Evolutionary conservation across 2,329 filamentous ascomycete species (phyloP).

Genomic region (Scytalidium lignicola): DNA sequence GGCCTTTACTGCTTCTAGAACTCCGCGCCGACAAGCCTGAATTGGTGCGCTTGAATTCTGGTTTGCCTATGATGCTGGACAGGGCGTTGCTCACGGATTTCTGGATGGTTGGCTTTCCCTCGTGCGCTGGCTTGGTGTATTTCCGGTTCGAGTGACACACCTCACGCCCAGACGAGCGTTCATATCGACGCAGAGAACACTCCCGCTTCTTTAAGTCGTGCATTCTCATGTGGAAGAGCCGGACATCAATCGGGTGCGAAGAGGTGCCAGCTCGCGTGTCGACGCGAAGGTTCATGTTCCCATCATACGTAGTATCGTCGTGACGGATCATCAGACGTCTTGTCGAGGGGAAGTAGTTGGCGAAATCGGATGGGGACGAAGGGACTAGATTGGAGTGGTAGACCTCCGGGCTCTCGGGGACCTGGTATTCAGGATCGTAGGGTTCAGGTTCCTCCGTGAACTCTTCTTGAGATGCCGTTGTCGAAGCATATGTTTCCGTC

Average conservation of each 20-base stretch:
- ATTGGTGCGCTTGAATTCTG: conserved; percentile 38
- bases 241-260: conserved; percentile 61
- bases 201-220: conserved; percentile 81
- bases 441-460: conserved; percentile 45
- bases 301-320: conserved; percentile 84
- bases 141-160: conserved; percentile 80
- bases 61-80: conserved; percentile 38
- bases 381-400: conserved; percentile 64
- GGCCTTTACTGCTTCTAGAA: conserved; percentile 6
- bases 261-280: conserved; percentile 64
- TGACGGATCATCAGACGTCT: conserved; percentile 79
- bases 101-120: conserved; percentile 33
- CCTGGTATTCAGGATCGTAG: conserved; percentile 28
- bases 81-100: conserved; percentile 54
- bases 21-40: conserved; percentile 15
- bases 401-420: conserved; percentile 45
- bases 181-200: conserved; percentile 88
- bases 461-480: conserved; percentile 52
- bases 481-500: conserved; percentile 74
- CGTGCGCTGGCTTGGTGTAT: conserved; percentile 50
- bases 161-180: conserved; percentile 86
- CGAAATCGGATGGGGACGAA: conserved; percentile 78
- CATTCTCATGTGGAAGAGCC: conserved; percentile 93
- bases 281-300: conserved; percentile 93
- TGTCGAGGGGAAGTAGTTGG: conserved; percentile 78